A percentile compares a stretch with the other conserved stretches of the same genome.
Evolutionary conservation across 2,329 filamentous ascomycete species (phyloP).

Genomic region (Penicillium sp.): DNA sequence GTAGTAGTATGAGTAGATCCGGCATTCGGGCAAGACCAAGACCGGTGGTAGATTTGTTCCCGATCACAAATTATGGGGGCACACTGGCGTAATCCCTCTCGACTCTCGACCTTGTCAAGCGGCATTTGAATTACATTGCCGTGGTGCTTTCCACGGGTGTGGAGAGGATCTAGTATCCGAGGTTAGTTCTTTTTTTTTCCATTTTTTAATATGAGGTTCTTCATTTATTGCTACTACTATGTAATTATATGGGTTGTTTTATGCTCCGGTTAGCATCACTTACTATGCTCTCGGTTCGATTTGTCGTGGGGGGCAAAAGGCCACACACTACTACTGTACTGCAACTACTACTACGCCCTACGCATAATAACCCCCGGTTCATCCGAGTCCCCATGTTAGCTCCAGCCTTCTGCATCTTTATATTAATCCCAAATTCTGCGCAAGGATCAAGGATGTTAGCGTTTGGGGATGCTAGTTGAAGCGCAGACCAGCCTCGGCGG

Average conservation of each 20-base stretch:
- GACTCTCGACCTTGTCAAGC: slow-evolving; percentile 2
- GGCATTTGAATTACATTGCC: slow-evolving; percentile 17
- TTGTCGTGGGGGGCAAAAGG: background rate
- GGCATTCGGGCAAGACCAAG: slow-evolving; percentile 8
- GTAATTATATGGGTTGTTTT: background rate
- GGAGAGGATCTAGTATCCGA: slow-evolving; percentile 5
- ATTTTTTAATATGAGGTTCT: background rate
- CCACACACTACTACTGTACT: background rate
- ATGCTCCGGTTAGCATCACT: background rate
- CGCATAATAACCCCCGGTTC: slow-evolving; percentile 5
- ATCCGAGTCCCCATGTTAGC: slow-evolving; percentile 7
- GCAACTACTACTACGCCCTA: background rate
- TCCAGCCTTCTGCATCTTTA: slow-evolving; percentile 14
- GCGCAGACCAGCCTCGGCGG: background rate
- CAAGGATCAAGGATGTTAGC: background rate
- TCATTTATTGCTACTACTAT: background rate
- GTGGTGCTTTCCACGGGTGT: slow-evolving; percentile 6
- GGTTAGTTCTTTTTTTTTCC: background rate
- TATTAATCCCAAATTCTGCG: slow-evolving; percentile 8
- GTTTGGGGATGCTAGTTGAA: background rate
- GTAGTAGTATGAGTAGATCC: background rate
- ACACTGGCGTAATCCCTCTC: slow-evolving; percentile 2
- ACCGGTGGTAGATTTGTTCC: background rate
- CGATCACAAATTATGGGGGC: slow-evolving; percentile 1
- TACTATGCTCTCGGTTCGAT: background rate